phyloP scores from a whole-genome alignment of 2,329 filamentous ascomycete species.

The Ophiosphaerella korrae region DNA sequence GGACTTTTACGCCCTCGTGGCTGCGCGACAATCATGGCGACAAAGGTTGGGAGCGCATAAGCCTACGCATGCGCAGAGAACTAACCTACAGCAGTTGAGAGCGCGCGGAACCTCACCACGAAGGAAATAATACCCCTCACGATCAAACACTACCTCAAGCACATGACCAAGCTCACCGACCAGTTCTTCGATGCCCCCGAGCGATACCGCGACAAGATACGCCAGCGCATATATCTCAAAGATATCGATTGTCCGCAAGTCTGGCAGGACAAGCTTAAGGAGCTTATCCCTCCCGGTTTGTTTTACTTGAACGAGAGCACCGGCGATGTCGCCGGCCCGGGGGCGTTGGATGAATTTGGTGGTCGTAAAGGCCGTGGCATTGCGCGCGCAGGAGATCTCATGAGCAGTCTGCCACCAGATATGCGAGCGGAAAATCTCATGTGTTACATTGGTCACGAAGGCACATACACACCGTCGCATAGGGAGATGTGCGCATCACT shows the following conservation, averaged over 20 bases:
- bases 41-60: conserved; percentile 65
- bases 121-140: conserved; percentile 81
- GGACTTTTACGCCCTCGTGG: conserved; percentile 82
- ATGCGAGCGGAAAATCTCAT: conserved; percentile 97
- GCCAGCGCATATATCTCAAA: conserved; percentile 91
- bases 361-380: conserved; percentile 60
- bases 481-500: conserved; percentile 97
- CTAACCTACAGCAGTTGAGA: conserved; percentile 66
- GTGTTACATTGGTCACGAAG: conserved; percentile 98
- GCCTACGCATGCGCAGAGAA: conserved; percentile 21
- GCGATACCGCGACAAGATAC: conserved; percentile 77
- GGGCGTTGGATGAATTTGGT: conserved; percentile 57
- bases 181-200: conserved; percentile 72
- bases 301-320: conserved; percentile 90
- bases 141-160: conserved; percentile 86
- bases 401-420: conserved; percentile 83
- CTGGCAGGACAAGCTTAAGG: conserved; percentile 81
- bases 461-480: conserved; percentile 93
- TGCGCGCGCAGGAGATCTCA: conserved; percentile 83
- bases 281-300: conserved; percentile 77
- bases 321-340: conserved; percentile 60
- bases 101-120: conserved; percentile 77
- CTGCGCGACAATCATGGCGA: conserved; percentile 77
- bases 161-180: conserved; percentile 81
- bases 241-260: conserved; percentile 92